Base-by-base conservation (phyloP, 441 rosid genomes). In the Geranium incanum region DNA sequence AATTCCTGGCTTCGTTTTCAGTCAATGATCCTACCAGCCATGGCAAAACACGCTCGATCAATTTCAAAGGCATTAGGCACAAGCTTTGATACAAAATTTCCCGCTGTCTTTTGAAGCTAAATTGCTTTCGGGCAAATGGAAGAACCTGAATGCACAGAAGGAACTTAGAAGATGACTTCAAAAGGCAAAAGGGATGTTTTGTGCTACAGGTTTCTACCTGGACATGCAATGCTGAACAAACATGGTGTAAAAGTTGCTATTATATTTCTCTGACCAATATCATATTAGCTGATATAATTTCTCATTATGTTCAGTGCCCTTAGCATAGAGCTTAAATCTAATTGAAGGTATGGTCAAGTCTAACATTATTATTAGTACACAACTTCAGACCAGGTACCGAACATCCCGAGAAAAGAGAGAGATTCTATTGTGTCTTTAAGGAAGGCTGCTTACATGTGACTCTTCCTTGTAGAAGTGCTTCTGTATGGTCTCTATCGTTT, bases 41-140 rank as follows among this genome's bases (percentile, higher is more conserved):
- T 66, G 95, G 95, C 60, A 89, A 82, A 70, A 89, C 95, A 59
- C 86, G 67, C 69, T 89, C 95, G 66, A 89, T 83, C 78, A 89
- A 77, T 80, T 86, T 89, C 83, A 89, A 71, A 11, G 95, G 95
- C 95, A 89, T 89, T 72, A 88, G 82, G 62, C 95, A 86, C 48
- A 89, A 72, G 79, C 95, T 89, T 77, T 86, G 85, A 67, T 89
- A 89, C 70, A 86, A 84, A 82, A 89, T 89, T 78, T 88, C 93
- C 48, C 86, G 85, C 79, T 89, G 95, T 73, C 86, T 84, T 73
- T 82, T 84, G 78, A 80, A 70, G 79, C 86, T 84, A 76, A 89
- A 89, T 75, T 84, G 89, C 78, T 82, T 88, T 72, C 89, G 84
- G 66, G 95, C 93, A 74, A 89, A 89, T 36, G 95, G 95, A 62